Percentiles rank a stretch among this genome's conserved stretches.
These are phyloP conservation scores for Cladosporium sp. DNA, from an alignment of 2,329 filamentous ascomycete genomes.

Conservation along the genomic window DNA sequence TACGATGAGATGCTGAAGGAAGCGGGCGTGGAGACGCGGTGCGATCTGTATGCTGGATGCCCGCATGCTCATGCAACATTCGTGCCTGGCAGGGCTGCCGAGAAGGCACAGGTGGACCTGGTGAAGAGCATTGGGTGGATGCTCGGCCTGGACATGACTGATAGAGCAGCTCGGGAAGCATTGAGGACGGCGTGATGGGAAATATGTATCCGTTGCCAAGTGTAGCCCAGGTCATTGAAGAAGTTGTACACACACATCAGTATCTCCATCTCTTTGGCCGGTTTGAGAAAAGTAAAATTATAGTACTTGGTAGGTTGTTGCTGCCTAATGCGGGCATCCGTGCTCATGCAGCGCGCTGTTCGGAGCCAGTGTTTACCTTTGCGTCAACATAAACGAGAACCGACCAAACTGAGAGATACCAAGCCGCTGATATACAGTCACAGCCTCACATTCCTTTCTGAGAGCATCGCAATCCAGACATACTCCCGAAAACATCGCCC, in stretches of 20 bases:
- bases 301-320: neutral
- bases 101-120: conserved; percentile 31
- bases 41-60: conserved; percentile 47
- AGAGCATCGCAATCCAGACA: no score
- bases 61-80: conserved; percentile 44
- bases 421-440: neutral
- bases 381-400: neutral
- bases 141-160: conserved; percentile 21
- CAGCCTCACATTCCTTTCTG: neutral
- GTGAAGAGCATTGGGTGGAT: conserved; percentile 39
- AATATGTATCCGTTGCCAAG: neutral
- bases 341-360: neutral
- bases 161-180: neutral
- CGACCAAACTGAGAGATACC: neutral
- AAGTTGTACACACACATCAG: neutral
- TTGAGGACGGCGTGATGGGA: neutral
- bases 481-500: neutral
- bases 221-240: neutral
- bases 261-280: neutral
- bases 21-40: conserved; percentile 45
- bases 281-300: neutral
- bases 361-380: neutral
- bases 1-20: conserved; percentile 53
- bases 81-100: conserved; percentile 34
- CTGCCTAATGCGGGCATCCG: neutral